Base-by-base conservation (phyloP, 768 basidiomycete species). In the Heimioporus sp. region DNA sequence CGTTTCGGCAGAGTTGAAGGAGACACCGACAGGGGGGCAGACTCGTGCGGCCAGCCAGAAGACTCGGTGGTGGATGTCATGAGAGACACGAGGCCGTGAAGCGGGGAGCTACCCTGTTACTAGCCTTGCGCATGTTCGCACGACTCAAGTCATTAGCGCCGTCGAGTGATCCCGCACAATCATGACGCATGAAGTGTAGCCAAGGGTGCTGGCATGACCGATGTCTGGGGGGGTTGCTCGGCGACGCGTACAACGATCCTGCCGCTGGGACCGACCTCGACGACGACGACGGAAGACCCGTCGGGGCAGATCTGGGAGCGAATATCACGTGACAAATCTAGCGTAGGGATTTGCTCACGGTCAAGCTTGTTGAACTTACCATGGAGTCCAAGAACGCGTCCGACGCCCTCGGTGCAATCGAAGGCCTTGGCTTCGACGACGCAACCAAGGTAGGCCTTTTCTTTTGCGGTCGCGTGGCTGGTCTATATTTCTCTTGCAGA, bases 361-460 rank as follows among this genome's bases (percentile, higher is more conserved):
- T 52, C 41, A n/a, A n/a, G n/a, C 21, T 42, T 34, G 45, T 13
- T 35, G 12, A 16, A 31, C n/a, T 48, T 39, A 20, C 5, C 64
- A 63, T 63, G 62, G 62, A 63, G 48, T 53, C 63, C 48, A 63
- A 65, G 21, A 63, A 54, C 54, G 17, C 60, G 5, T 62, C 60
- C 43, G 63, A 63, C 31, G 54, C 63, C 31, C 54, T 64, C 47
- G 38, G 43, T 19, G 53, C 62, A 6, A 81, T 81, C 77, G 81
- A 66, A 11, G 59, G 62, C 19, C 52, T 65, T 0, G 64, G 59
- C 8, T 86, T 92, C 53, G 89, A 92, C 73, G 84, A 89, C 51
- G 77, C 83, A n/a, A 83, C 88, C 21, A 85, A 87, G 73, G 90
- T 87, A 46, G 63, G 53, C 34, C 37, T 32, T n/a, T 10, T 32